phyloP scores from a whole-genome alignment of 164 flowering plant species.

The grape (Vitis vinifera) region DNA sequence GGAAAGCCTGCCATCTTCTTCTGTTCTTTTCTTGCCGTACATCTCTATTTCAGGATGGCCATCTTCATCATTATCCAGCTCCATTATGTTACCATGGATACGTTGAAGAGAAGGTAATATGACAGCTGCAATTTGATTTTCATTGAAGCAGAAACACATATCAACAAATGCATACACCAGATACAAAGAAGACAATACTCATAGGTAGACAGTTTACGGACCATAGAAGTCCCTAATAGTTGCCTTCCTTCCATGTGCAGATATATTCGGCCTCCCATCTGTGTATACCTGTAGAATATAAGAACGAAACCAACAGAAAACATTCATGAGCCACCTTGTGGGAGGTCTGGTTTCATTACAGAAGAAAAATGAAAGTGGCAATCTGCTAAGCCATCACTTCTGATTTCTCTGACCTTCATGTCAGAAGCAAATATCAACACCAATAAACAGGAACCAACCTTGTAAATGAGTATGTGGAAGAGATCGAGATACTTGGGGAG shows the following conservation, averaged over 20 bases:
- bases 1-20: slow-evolving; percentile 29
- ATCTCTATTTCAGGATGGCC: slow-evolving; percentile 18
- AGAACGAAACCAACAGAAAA: neutral
- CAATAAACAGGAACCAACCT: slow-evolving; percentile 37
- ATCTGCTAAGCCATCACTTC: neutral
- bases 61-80: slow-evolving; percentile 30
- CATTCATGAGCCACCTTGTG: too few species aligned
- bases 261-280: slow-evolving; percentile 47
- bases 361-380: neutral
- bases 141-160: neutral
- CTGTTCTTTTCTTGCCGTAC: slow-evolving; percentile 38
- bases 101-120: slow-evolving; percentile 82
- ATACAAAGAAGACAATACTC: neutral
- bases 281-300: slow-evolving; percentile 39
- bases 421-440: neutral
- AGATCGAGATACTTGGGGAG: slow-evolving; percentile 67
- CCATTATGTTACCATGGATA: slow-evolving; percentile 56
- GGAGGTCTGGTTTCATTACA: neutral
- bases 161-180: neutral
- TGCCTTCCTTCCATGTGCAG: slow-evolving; percentile 66
- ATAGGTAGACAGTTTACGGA: slow-evolving; percentile 16
- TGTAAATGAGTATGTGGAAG: slow-evolving; percentile 66
- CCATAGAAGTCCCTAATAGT: slow-evolving; percentile 71
- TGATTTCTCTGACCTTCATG: neutral
- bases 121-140: slow-evolving; percentile 50